Percentiles rank a stretch among this genome's conserved stretches.
Evolutionary conservation across 1,139 yeast genomes (phyloP).

Genomic region (Debaryomycetaceae sp.): DNA sequence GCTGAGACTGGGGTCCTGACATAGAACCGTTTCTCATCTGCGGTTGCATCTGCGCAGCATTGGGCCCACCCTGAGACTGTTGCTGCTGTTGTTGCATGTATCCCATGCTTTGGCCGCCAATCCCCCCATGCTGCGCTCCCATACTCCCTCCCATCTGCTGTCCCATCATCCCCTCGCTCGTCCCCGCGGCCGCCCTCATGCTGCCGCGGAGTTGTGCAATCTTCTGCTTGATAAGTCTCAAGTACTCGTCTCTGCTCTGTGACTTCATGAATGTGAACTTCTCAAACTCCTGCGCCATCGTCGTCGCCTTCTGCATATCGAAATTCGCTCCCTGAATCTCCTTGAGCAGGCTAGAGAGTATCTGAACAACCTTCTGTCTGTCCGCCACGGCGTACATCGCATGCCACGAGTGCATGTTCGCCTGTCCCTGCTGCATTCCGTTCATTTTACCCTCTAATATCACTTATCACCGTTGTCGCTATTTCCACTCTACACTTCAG

Average conservation of each 20-base stretch:
- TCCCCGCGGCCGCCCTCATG: slow-evolving; percentile 9
- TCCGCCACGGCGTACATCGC: slow-evolving; percentile 36
- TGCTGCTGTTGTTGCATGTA: slow-evolving; percentile 51
- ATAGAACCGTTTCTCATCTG: slow-evolving; percentile 17
- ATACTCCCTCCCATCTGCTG: slow-evolving; percentile 6
- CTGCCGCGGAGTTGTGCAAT: slow-evolving; percentile 34
- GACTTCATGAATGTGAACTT: slow-evolving; percentile 41
- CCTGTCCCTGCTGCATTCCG: slow-evolving; percentile 18
- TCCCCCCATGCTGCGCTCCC: slow-evolving; percentile 9
- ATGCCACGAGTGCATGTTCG: slow-evolving; percentile 37
- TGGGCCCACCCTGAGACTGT: slow-evolving; percentile 39
- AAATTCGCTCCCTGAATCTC: slow-evolving; percentile 36
- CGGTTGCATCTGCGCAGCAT: slow-evolving; percentile 33
- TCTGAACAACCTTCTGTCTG: slow-evolving; percentile 42
- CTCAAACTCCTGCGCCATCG: slow-evolving; percentile 46
- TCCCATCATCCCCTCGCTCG: slow-evolving; percentile 5
- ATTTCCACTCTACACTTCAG: not conserved
- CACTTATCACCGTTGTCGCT: not conserved
- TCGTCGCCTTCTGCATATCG: slow-evolving; percentile 37
- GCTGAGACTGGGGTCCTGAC: slow-evolving; percentile 7
- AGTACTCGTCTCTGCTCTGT: slow-evolving; percentile 39
- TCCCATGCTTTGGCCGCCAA: slow-evolving; percentile 8
- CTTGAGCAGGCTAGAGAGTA: slow-evolving; percentile 36
- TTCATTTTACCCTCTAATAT: slow-evolving; percentile 7
- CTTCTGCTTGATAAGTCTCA: slow-evolving; percentile 37